These are phyloP conservation scores for Argentina anserina DNA, from an alignment of 306 rosid species.

Conservation along the genomic window DNA sequence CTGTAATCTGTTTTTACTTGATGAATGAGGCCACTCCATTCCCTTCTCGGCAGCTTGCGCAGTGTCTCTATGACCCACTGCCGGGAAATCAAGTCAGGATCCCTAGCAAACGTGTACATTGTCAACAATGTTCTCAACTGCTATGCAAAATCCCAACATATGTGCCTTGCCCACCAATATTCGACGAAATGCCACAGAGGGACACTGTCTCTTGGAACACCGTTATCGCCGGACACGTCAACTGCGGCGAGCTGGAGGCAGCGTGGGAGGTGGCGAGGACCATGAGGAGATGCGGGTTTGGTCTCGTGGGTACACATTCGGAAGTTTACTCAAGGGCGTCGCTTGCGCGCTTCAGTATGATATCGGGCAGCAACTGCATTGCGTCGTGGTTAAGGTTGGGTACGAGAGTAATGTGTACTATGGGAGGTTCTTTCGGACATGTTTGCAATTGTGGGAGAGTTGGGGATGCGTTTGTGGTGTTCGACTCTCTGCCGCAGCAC, in stretches of 20 bases:
- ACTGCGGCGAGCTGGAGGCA: slow-evolving; percentile 30
- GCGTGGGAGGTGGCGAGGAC: slow-evolving; percentile 38
- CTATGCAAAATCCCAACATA: slow-evolving; percentile 33
- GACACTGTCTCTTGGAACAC: slow-evolving; percentile 83
- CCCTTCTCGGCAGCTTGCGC: slow-evolving; percentile 29
- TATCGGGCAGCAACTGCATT: slow-evolving; percentile 64
- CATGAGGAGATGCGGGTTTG: slow-evolving; percentile 49
- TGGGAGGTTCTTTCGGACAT: slow-evolving; percentile 75
- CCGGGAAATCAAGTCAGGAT: slow-evolving; percentile 52
- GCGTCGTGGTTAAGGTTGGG: slow-evolving; percentile 56
- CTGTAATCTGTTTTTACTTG: too few relatives aligned
- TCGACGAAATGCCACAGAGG: slow-evolving; percentile 56
- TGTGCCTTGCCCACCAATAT: slow-evolving; percentile 45
- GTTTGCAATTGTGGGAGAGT: slow-evolving; percentile 80
- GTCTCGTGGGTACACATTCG: slow-evolving; percentile 57
- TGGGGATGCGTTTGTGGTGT: slow-evolving; percentile 54
- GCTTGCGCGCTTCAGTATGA: slow-evolving; percentile 30
- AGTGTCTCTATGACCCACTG: slow-evolving; percentile 46
- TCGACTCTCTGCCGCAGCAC: slow-evolving; percentile 40
- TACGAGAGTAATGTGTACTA: slow-evolving; percentile 42
- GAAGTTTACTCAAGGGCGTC: slow-evolving; percentile 66
- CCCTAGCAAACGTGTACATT: slow-evolving; percentile 39
- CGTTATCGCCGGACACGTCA: slow-evolving; percentile 48
- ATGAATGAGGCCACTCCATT: slow-evolving; percentile 54
- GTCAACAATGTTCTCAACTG: slow-evolving; percentile 56